Evolutionary conservation across 2,329 filamentous ascomycete species (phyloP), one percentile per base, ranked within the genome.

Genomic region (Neofusicoccum umdonicola): DNA sequence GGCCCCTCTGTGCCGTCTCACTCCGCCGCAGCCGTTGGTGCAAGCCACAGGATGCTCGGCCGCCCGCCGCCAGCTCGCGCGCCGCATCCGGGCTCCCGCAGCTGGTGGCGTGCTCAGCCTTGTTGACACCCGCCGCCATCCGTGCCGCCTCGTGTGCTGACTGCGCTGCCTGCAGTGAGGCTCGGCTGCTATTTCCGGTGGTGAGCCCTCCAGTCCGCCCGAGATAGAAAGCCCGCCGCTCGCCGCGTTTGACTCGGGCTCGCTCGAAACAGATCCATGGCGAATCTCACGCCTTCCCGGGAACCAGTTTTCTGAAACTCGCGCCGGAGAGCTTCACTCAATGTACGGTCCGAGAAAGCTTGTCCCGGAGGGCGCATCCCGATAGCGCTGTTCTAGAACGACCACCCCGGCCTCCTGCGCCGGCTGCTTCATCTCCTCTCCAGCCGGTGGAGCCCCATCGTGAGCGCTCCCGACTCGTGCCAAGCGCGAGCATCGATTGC

Each of bases 301-400:
- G 56, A 37, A 45, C 56, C 56, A 60, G 56, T 60, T 60, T 60
- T 60, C 42, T 60, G 56, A 60, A 60, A 60, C 56, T 35, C 8
- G 56, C 56, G 56, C n/a, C 56, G 54, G 41, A 22, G 41, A 60
- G 56, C 41, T 22, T 45, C 56, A 47, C 42, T 47, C 41, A 35
- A 47, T 17, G n/a, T 27, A 35, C 56, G 41, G 56, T 60, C 42
- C 56, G 56, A 47, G 56, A 42, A 60, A 47, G 42, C 56, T 47
- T 47, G 42, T 60, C 39, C 56, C 56, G 31, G 34, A 31, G 19
- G 13, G 19, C 31, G 39, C 39, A 44, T 34, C 22, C 42, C 44
- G 56, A 60, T 60, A 35, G 56, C 42, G 56, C 42, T 47, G 56
- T 60, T 60, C 56, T 60, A 60, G 56, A 60, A 60, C 56, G 56